These are phyloP conservation scores for Leptographium radiaticola DNA, from an alignment of 2,329 filamentous ascomycete species.

Conservation along the genomic window DNA sequence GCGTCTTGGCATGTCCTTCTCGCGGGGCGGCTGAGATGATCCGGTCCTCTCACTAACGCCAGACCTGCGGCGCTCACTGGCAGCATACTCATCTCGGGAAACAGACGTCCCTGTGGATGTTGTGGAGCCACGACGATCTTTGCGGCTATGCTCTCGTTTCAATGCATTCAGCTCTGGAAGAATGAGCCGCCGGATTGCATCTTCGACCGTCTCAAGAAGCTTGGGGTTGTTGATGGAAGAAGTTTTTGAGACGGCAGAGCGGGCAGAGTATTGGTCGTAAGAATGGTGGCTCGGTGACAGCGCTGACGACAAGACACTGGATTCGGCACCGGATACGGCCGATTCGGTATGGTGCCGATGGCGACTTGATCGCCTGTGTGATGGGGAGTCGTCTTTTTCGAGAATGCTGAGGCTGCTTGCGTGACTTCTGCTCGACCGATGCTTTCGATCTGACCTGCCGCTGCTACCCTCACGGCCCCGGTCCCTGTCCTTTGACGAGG, in stretches of 20 bases:
- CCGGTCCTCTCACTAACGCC: conserved; percentile 38
- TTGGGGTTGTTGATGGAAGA: conserved; percentile 89
- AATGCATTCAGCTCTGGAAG: conserved; percentile 83
- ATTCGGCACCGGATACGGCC: conserved; percentile 37
- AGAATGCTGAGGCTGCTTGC: conserved; percentile 28
- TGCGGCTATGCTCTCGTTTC: conserved; percentile 77
- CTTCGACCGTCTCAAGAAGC: conserved; percentile 80
- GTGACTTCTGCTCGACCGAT: conserved; percentile 34
- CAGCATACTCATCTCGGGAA: conserved; percentile 38
- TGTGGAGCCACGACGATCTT: conserved; percentile 54
- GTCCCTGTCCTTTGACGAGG: conserved; percentile 9
- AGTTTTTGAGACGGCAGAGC: conserved; percentile 32
- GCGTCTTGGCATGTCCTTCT: conserved; percentile 19
- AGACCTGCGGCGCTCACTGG: conserved; percentile 49
- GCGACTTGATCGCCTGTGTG: conserved; percentile 35
- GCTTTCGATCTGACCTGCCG: conserved; percentile 37
- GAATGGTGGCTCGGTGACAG: conserved; percentile 42
- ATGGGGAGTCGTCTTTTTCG: conserved; percentile 35
- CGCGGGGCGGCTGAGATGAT: conserved; percentile 1
- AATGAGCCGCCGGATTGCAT: conserved; percentile 80
- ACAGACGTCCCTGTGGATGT: conserved; percentile 41
- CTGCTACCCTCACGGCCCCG: conserved; percentile 20
- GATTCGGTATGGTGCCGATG: conserved; percentile 38
- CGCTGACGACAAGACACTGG: conserved; percentile 40
- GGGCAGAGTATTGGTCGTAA: conserved; percentile 38